A percentile compares a stretch with the other conserved stretches of the same genome.
Conservation (phyloP, 2,329 filamentous ascomycete genomes). For the Fusarium sp. region DNA sequence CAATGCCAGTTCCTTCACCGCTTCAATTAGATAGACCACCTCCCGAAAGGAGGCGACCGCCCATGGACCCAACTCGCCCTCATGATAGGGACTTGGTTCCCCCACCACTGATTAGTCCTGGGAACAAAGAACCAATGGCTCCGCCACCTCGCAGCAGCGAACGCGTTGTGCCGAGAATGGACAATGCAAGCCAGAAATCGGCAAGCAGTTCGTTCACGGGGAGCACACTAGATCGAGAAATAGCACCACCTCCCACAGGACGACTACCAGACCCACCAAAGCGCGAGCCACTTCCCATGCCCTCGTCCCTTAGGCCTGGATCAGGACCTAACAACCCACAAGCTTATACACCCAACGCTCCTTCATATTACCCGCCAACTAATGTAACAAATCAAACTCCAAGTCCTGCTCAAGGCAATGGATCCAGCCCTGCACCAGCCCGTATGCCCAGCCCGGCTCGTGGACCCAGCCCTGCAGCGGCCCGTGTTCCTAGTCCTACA, state of each 20-base stretch:
- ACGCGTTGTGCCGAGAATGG: constrained; percentile 58
- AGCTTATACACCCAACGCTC: neutral
- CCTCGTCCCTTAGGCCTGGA: constrained; percentile 31
- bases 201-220: constrained; percentile 41
- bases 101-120: constrained; percentile 65
- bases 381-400: neutral
- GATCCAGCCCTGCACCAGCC: neutral
- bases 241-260: constrained; percentile 25
- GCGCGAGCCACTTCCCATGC: constrained; percentile 23
- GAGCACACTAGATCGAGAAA: constrained; percentile 48
- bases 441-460: constrained; percentile 4
- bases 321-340: neutral
- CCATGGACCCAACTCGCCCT: constrained; percentile 69
- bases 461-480: constrained; percentile 4
- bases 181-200: constrained; percentile 47
- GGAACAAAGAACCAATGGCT: constrained; percentile 54
- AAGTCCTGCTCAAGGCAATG: neutral
- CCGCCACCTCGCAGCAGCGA: constrained; percentile 63
- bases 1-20: constrained; percentile 38
- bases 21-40: constrained; percentile 55
- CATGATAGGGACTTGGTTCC: constrained; percentile 66
- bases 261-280: constrained; percentile 33
- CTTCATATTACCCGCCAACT: neutral
- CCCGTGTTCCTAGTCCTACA: constrained; percentile 3
- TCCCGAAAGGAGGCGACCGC: constrained; percentile 72